phyloP scores from a whole-genome alignment of 306 rosid genomes.

The Carpinus viminea region DNA sequence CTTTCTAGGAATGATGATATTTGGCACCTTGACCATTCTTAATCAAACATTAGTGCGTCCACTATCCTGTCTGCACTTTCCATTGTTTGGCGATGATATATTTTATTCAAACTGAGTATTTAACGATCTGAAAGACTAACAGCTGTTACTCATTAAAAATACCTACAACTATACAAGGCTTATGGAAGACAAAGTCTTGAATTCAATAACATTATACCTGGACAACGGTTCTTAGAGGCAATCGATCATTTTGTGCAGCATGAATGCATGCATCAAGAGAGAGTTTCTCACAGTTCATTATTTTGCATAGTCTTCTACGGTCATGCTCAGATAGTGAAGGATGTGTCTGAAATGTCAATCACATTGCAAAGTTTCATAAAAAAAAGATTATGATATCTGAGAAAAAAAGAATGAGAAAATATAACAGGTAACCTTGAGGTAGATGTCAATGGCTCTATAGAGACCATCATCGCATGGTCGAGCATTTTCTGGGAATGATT shows the following conservation, averaged over 20 bases:
- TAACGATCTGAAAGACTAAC: background rate
- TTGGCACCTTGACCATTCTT: background rate
- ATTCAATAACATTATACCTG: slow-evolving; percentile 59
- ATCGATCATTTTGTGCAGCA: slow-evolving; percentile 91
- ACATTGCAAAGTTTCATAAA: slow-evolving; percentile 18
- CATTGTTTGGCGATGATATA: background rate
- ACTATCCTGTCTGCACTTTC: background rate
- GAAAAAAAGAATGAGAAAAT: slow-evolving; percentile 20
- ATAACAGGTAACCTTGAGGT: slow-evolving; percentile 64
- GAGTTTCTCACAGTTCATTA: slow-evolving; percentile 81
- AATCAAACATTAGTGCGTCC: background rate
- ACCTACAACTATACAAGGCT: background rate
- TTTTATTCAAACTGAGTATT: background rate
- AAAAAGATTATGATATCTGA: slow-evolving; percentile 24
- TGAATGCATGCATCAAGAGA: slow-evolving; percentile 94
- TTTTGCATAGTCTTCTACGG: slow-evolving; percentile 80
- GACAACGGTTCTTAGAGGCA: slow-evolving; percentile 81
- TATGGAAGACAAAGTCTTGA: slow-evolving; percentile 16
- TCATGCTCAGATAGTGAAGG: slow-evolving; percentile 74
- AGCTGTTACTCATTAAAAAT: background rate
- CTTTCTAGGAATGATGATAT: background rate
- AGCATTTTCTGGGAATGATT: slow-evolving; percentile 74
- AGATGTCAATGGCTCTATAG: slow-evolving; percentile 92
- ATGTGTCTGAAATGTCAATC: slow-evolving; percentile 61
- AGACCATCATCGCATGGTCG: slow-evolving; percentile 78